phyloP scores from a whole-genome alignment of 1,284 basidiomycete species.

The Ceraceosorus bombacis region DNA sequence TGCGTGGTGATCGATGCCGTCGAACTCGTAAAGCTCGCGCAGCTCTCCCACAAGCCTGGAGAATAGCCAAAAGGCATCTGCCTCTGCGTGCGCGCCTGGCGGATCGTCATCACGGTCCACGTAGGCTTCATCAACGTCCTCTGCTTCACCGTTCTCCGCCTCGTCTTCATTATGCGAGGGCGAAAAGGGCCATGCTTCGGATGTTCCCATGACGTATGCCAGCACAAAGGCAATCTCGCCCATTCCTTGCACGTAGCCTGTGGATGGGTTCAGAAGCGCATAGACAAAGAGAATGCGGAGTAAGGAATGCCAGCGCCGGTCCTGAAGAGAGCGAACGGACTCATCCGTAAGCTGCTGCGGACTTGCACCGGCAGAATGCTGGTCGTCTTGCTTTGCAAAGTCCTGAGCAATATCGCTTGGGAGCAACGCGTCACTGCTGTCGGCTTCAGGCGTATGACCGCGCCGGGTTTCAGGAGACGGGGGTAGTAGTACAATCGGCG shows the following conservation, averaged over 20 bases:
- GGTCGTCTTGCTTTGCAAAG: slow-evolving; percentile 4
- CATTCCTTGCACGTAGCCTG: slow-evolving; percentile 46
- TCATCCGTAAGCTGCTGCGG: neutral
- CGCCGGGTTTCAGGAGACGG: slow-evolving; percentile 1
- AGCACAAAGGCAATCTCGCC: slow-evolving; percentile 42
- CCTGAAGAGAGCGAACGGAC: slow-evolving; percentile 1
- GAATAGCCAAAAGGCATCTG: slow-evolving; percentile 48
- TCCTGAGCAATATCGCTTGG: slow-evolving; percentile 3
- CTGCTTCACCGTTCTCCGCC: neutral
- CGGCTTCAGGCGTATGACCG: neutral
- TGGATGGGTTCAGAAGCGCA: slow-evolving; percentile 42
- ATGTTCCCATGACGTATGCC: slow-evolving; percentile 30
- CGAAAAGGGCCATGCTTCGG: slow-evolving; percentile 10
- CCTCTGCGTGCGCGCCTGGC: slow-evolving; percentile 19
- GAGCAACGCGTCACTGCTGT: neutral
- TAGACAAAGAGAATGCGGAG: slow-evolving; percentile 44
- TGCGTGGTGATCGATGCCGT: slow-evolving; percentile 23
- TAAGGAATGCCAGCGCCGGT: slow-evolving; percentile 41
- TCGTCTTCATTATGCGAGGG: neutral
- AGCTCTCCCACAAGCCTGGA: slow-evolving; percentile 39
- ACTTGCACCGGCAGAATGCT: neutral
- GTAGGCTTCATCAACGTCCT: slow-evolving; percentile 2
- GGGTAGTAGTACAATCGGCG: slow-evolving; percentile 7
- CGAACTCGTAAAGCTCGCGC: slow-evolving; percentile 45
- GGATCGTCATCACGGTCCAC: slow-evolving; percentile 2